A percentile compares a stretch with the other conserved stretches of the same genome.
These are phyloP conservation scores for Chalciporus sp. DNA, from an alignment of 1,284 basidiomycete species.

Conservation along the genomic window DNA sequence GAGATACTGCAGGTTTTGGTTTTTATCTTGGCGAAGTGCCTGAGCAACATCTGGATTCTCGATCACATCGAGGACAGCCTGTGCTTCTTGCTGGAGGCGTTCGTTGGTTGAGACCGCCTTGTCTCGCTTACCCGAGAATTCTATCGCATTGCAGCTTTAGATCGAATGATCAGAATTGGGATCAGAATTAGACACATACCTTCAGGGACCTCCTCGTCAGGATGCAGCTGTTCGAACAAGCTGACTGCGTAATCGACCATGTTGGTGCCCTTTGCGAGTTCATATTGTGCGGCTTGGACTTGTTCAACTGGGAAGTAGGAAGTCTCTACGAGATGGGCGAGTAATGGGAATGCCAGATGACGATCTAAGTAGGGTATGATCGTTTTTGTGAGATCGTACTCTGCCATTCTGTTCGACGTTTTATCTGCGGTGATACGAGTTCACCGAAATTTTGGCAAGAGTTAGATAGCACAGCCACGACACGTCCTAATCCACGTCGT, in stretches of 20 bases:
- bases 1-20: slow-evolving; percentile 92
- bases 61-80: slow-evolving; percentile 93
- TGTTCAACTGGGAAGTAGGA: slow-evolving; percentile 76
- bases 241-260: slow-evolving; percentile 91
- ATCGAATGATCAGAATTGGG: not conserved
- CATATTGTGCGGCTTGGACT: slow-evolving; percentile 89
- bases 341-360: slow-evolving; percentile 90
- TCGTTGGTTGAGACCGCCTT: slow-evolving; percentile 85
- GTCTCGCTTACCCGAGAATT: slow-evolving; percentile 81
- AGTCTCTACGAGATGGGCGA: slow-evolving; percentile 81
- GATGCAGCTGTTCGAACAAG: slow-evolving; percentile 78
- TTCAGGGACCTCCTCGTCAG: slow-evolving; percentile 65
- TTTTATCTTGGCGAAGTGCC: slow-evolving; percentile 91
- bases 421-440: slow-evolving; percentile 10
- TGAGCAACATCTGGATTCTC: slow-evolving; percentile 96
- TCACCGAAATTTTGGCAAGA: slow-evolving; percentile 15
- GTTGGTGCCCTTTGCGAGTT: slow-evolving; percentile 94
- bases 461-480: slow-evolving; percentile 29
- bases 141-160: slow-evolving; percentile 40
- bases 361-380: slow-evolving; percentile 94
- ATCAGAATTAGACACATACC: slow-evolving; percentile 44
- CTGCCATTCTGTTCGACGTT: slow-evolving; percentile 59
- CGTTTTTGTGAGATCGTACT: slow-evolving; percentile 89
- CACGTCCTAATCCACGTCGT: slow-evolving; percentile 5
- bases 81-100: slow-evolving; percentile 84